Conservation (phyloP, 441 rosid genomes). For the Macaranga tanarius region DNA sequence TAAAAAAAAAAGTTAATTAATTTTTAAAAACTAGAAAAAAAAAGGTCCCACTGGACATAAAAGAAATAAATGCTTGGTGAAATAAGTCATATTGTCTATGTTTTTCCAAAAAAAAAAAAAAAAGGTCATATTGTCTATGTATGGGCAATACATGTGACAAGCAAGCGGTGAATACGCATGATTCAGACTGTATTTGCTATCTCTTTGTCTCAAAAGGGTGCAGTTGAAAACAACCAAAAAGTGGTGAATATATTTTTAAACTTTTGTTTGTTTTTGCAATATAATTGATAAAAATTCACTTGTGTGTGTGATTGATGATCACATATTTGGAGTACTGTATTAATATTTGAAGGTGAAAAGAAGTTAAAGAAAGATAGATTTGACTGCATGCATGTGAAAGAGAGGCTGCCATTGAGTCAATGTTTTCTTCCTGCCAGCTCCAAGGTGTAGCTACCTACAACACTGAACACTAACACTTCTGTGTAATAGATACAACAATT, state of each 20-base stretch:
- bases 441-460: no score
- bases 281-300: no score
- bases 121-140: slow-evolving; percentile 16
- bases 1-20: slow-evolving; percentile 12
- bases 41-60: slow-evolving; percentile 24
- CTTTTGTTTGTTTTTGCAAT: no score
- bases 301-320: no score
- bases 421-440: no score
- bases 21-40: no score
- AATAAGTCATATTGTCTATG: slow-evolving; percentile 15
- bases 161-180: slow-evolving; percentile 32
- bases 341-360: not conserved
- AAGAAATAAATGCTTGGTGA: slow-evolving; percentile 19
- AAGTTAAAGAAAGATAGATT: not conserved
- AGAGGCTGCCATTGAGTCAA: no score
- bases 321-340: not conserved
- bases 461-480: no score
- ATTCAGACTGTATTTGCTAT: slow-evolving; percentile 23
- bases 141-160: slow-evolving; percentile 39
- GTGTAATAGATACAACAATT: no score
- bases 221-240: not conserved
- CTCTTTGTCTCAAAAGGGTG: not conserved
- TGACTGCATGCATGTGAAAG: not conserved
- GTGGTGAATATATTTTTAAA: not conserved
- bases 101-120: no score